Conservation (phyloP, 495 filamentous ascomycete genomes). For the Penicillium robsamsonii region DNA sequence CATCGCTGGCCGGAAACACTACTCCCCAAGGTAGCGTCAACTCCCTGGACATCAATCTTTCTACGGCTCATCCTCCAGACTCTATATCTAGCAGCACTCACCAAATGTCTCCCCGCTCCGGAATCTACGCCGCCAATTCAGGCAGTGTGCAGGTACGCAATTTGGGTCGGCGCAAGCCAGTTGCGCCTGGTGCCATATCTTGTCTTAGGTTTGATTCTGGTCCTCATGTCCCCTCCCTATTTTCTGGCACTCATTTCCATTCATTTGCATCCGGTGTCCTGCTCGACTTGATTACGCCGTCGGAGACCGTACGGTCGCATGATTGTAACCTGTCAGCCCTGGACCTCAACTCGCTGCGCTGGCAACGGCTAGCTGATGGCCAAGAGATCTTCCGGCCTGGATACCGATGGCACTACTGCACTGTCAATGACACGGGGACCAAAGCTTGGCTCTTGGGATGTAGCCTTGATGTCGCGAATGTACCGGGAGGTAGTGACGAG, state of each 20-base stretch:
- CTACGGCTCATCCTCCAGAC: constrained; percentile 45
- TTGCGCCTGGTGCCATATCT: constrained; percentile 85
- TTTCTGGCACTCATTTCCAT: constrained; percentile 89
- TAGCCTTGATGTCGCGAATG: constrained; percentile 60
- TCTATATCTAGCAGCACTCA: constrained; percentile 38
- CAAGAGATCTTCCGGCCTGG: constrained; percentile 83
- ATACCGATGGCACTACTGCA: constrained; percentile 97
- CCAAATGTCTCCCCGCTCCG: constrained; percentile 53
- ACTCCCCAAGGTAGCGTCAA: constrained; percentile 66
- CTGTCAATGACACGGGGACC: constrained; percentile 85
- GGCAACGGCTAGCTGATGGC: constrained; percentile 91
- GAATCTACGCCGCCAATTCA: constrained; percentile 85
- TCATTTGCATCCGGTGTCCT: constrained; percentile 89
- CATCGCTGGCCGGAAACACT: constrained; percentile 68
- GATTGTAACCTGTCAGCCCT: constrained; percentile 89
- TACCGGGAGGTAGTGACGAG: constrained; percentile 59
- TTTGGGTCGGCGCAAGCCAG: constrained; percentile 64
- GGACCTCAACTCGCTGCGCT: constrained; percentile 79
- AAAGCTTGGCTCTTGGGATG: constrained; percentile 97
- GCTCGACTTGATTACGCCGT: constrained; percentile 89
- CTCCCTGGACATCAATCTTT: constrained; percentile 26
- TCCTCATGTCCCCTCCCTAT: constrained; percentile 79
- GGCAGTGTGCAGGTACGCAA: constrained; percentile 80
- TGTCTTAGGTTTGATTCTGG: constrained; percentile 86
- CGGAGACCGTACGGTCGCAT: constrained; percentile 73